phyloP scores from a whole-genome alignment of 495 filamentous ascomycete species.

The Penicillium longicatenatum region DNA sequence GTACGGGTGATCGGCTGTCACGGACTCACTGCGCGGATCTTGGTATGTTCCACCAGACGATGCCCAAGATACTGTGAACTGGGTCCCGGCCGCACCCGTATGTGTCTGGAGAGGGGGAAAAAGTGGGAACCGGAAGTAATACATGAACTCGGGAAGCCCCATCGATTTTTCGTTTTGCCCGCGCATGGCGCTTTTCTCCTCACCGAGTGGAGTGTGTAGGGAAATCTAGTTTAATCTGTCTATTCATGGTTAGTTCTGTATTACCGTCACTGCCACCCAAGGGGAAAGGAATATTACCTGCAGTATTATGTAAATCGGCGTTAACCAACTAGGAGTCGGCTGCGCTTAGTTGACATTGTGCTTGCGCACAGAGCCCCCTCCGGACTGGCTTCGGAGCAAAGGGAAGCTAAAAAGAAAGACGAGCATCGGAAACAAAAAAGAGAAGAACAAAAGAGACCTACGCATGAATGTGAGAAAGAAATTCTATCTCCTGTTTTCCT shows the following conservation, averaged over 20 bases:
- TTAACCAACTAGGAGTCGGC: conserved; percentile 8
- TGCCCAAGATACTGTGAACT: background rate
- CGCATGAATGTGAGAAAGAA: conserved; percentile 1
- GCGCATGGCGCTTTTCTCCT: conserved; percentile 13
- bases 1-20: conserved; percentile 12
- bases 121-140: conserved; percentile 7
- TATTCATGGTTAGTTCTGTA: background rate
- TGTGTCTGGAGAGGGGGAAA: background rate
- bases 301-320: background rate
- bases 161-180: conserved; percentile 5
- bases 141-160: conserved; percentile 18
- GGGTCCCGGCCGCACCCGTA: conserved; percentile 10
- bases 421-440: background rate
- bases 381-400: conserved; percentile 7
- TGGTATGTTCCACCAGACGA: conserved; percentile 5
- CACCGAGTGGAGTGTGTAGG: conserved; percentile 9
- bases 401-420: background rate
- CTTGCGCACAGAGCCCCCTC: conserved; percentile 8
- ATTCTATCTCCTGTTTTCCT: background rate
- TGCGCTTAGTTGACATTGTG: conserved; percentile 6
- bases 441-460: too few relatives aligned
- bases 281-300: background rate
- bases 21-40: background rate
- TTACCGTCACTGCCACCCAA: background rate
- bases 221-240: background rate